Conservation (phyloP, 495 filamentous ascomycete species). For the Bathelium albidoporum region DNA sequence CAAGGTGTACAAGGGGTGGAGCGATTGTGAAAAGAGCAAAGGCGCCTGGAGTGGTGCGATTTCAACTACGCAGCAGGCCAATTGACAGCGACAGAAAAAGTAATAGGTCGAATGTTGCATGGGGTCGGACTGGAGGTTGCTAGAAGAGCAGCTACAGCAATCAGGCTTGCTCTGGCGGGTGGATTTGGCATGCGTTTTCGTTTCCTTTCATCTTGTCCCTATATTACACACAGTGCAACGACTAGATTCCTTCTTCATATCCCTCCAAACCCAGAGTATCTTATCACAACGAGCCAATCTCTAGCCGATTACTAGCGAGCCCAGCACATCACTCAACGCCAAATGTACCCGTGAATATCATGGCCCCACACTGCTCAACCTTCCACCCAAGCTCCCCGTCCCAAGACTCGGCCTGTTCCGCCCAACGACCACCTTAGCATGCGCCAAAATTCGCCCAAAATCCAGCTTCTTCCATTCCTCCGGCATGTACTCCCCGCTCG, state of each 20-base stretch:
- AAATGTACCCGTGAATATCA: background rate
- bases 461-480: constrained; percentile 42
- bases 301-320: background rate
- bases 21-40: background rate
- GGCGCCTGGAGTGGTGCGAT: background rate
- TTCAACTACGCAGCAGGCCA: background rate
- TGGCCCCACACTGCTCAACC: background rate
- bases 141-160: background rate
- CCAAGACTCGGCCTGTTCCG: background rate
- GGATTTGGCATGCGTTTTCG: background rate
- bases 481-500: constrained; percentile 85
- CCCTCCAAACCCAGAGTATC: no score
- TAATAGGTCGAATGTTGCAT: background rate
- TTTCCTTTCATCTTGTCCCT: background rate
- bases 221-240: no score
- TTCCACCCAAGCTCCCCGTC: background rate
- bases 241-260: no score
- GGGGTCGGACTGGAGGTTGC: background rate
- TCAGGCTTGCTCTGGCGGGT: background rate
- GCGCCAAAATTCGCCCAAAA: constrained; percentile 39
- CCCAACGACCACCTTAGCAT: background rate
- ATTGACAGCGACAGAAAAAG: background rate
- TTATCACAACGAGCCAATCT: background rate
- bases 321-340: background rate
- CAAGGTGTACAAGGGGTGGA: background rate